Conservation (phyloP, 768 basidiomycete genomes). For the Clathrus columnatus region DNA sequence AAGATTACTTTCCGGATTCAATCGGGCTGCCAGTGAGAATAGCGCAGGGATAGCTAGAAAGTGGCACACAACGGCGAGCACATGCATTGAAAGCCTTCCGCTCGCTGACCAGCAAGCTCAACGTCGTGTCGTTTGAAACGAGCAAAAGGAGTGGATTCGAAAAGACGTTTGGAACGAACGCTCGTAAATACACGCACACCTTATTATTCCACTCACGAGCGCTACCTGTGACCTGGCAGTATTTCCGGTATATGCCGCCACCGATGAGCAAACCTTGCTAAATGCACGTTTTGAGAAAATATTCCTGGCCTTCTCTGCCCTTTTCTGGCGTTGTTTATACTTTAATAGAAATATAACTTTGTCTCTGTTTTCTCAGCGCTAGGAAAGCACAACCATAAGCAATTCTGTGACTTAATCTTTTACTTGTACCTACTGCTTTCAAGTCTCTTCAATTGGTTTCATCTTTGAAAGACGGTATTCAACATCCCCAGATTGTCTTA, state of each 20-base stretch:
- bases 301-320: neutral
- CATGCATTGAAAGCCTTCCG: conserved; percentile 9
- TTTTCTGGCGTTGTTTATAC: neutral
- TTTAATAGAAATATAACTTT: neutral
- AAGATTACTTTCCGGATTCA: neutral
- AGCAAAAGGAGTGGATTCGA: neutral
- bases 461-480: too few species aligned
- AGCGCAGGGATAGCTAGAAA: neutral
- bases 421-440: too few species aligned
- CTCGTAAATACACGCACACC: too few species aligned
- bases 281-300: neutral
- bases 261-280: neutral
- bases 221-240: neutral
- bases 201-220: neutral
- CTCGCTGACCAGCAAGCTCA: conserved; percentile 1
- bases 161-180: neutral
- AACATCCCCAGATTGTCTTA: too few species aligned
- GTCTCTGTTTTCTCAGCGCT: neutral
- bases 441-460: too few species aligned
- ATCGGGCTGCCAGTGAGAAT: neutral
- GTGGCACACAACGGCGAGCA: conserved; percentile 1
- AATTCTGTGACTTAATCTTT: too few species aligned
- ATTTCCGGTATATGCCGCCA: neutral
- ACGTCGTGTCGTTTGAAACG: neutral
- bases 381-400: too few species aligned